Percentiles rank a stretch among this genome's conserved stretches.
These are phyloP conservation scores for Neotropicomus parvogracilis DNA, from an alignment of 1,284 basidiomycete genomes.

Conservation along the genomic window DNA sequence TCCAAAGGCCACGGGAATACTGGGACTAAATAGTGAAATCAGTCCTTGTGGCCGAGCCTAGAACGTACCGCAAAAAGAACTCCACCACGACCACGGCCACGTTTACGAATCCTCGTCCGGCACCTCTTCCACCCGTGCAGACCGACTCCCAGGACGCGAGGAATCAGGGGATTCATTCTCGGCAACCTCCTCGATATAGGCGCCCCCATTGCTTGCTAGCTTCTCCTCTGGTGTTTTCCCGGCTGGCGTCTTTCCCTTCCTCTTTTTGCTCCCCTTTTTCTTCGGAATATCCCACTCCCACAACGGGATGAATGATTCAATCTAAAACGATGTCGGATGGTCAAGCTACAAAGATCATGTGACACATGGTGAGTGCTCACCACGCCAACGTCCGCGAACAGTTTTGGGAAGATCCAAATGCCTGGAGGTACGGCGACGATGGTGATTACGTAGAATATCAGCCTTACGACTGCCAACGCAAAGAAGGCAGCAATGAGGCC, in stretches of 20 bases:
- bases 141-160: slow-evolving; percentile 59
- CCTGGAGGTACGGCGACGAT: slow-evolving; percentile 83
- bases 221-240: slow-evolving; percentile 30
- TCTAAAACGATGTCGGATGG: slow-evolving; percentile 43
- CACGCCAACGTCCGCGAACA: slow-evolving; percentile 98
- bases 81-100: background rate
- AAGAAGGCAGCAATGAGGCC: slow-evolving; percentile 92
- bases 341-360: slow-evolving; percentile 6
- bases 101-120: slow-evolving; percentile 49
- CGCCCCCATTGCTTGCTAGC: slow-evolving; percentile 38
- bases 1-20: slow-evolving; percentile 36
- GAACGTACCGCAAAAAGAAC: background rate
- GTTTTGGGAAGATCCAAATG: slow-evolving; percentile 98
- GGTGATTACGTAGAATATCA: slow-evolving; percentile 96
- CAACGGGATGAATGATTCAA: slow-evolving; percentile 95
- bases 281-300: slow-evolving; percentile 98
- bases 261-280: slow-evolving; percentile 75
- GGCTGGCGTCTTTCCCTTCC: slow-evolving; percentile 43
- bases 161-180: slow-evolving; percentile 43
- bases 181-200: slow-evolving; percentile 53
- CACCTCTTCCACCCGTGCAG: slow-evolving; percentile 57
- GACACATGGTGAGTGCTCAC: slow-evolving; percentile 52
- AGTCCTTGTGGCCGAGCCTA: background rate
- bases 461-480: slow-evolving; percentile 83
- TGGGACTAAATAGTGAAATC: slow-evolving; percentile 23